Evolutionary conservation across 345 rosid genomes (phyloP).

Genomic region (Pelargonium nanum): DNA sequence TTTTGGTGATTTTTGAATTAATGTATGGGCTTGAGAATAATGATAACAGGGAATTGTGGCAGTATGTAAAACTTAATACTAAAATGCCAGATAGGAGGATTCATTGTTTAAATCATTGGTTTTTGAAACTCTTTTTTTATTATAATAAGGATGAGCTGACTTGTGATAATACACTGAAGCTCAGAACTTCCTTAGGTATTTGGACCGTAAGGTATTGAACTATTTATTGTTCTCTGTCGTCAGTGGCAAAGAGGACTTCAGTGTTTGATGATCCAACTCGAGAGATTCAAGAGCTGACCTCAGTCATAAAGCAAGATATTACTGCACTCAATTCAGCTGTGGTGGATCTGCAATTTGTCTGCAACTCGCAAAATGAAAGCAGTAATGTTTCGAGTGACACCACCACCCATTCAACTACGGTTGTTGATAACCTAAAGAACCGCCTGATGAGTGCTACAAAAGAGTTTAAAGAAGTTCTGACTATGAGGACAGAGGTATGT

Average conservation of each 20-base stretch:
- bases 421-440: conserved; percentile 50
- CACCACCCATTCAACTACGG: conserved; percentile 50
- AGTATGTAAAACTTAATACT: too few relatives aligned
- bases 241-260: conserved; percentile 60
- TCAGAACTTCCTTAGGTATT: not conserved
- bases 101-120: too few relatives aligned
- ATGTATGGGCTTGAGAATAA: too few relatives aligned
- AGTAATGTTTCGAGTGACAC: conserved; percentile 47
- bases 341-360: conserved; percentile 46
- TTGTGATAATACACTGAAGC: not conserved
- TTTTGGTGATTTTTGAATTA: too few relatives aligned
- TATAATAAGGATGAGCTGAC: too few relatives aligned
- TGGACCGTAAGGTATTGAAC: not conserved
- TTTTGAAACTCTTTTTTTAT: too few relatives aligned
- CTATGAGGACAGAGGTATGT: conserved; percentile 51
- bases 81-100: too few relatives aligned
- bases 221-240: not conserved
- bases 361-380: conserved; percentile 40
- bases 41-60: too few relatives aligned
- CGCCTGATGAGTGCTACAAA: conserved; percentile 57
- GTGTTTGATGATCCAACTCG: conserved; percentile 54
- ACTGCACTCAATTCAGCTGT: conserved; percentile 58
- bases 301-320: conserved; percentile 55
- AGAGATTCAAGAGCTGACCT: conserved; percentile 58
- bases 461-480: conserved; percentile 59